These are phyloP conservation scores for Citrus trifoliata DNA, from an alignment of 345 rosid species.

Conservation along the genomic window DNA sequence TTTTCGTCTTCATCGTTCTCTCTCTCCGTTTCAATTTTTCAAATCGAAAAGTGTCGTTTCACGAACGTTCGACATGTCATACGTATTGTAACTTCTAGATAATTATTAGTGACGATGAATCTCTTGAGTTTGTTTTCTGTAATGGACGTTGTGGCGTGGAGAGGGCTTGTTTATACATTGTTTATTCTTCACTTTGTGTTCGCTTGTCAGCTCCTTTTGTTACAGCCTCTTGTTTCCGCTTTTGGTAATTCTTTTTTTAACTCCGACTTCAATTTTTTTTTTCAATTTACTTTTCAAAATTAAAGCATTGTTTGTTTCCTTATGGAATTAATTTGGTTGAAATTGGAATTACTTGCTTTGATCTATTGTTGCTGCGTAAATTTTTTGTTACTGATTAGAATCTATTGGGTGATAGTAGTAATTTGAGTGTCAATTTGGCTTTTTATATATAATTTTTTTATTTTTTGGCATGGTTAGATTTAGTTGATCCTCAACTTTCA, in stretches of 20 bases:
- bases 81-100: neutral
- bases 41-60: neutral
- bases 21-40: neutral
- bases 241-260: slow-evolving; percentile 35
- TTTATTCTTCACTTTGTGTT: slow-evolving; percentile 74
- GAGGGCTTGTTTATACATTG: slow-evolving; percentile 53
- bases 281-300: too few relatives aligned
- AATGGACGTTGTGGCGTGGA: slow-evolving; percentile 71
- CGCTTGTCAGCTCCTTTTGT: slow-evolving; percentile 78
- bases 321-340: neutral
- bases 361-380: neutral
- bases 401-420: neutral
- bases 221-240: slow-evolving; percentile 92
- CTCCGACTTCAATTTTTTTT: neutral
- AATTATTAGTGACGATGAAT: slow-evolving; percentile 29
- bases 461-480: neutral
- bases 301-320: neutral
- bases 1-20: too few relatives aligned
- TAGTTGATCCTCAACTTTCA: neutral
- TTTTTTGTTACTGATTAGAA: neutral
- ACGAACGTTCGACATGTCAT: neutral
- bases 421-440: neutral
- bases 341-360: neutral
- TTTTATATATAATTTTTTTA: neutral
- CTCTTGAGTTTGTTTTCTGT: slow-evolving; percentile 31